These are phyloP conservation scores for Citrullus amarus DNA, from an alignment of 306 rosid species.

Conservation along the genomic window DNA sequence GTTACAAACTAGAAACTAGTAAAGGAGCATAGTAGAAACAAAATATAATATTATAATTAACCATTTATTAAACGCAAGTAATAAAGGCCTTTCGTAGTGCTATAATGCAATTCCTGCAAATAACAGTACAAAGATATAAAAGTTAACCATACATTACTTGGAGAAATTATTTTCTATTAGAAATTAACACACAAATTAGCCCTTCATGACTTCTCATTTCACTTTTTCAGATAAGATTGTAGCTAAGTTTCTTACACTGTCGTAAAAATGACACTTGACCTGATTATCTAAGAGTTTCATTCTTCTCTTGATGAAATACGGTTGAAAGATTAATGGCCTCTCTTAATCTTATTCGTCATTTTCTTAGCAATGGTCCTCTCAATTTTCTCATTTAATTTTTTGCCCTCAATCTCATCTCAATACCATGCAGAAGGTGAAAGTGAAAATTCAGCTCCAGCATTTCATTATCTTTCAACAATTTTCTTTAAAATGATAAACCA, in stretches of 20 bases:
- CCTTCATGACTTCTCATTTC: background rate
- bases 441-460: background rate
- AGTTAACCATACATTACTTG: background rate
- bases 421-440: background rate
- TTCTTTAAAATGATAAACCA: background rate
- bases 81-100: background rate
- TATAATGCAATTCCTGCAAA: background rate
- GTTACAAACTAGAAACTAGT: background rate
- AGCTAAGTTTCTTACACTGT: background rate
- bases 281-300: background rate
- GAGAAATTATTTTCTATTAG: too few species aligned
- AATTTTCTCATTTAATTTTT: background rate
- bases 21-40: background rate
- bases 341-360: background rate
- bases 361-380: background rate
- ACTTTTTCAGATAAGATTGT: background rate
- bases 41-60: background rate
- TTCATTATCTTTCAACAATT: background rate
- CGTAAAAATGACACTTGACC: background rate
- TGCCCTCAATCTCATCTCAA: background rate
- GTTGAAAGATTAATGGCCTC: background rate
- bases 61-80: background rate
- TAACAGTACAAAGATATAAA: background rate
- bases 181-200: background rate
- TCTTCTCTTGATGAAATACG: background rate